Percentiles rank a stretch among this genome's conserved stretches.
These are phyloP conservation scores for Tetraselmis chui DNA, from an alignment of 139 green algal species.

Conservation along the genomic window DNA sequence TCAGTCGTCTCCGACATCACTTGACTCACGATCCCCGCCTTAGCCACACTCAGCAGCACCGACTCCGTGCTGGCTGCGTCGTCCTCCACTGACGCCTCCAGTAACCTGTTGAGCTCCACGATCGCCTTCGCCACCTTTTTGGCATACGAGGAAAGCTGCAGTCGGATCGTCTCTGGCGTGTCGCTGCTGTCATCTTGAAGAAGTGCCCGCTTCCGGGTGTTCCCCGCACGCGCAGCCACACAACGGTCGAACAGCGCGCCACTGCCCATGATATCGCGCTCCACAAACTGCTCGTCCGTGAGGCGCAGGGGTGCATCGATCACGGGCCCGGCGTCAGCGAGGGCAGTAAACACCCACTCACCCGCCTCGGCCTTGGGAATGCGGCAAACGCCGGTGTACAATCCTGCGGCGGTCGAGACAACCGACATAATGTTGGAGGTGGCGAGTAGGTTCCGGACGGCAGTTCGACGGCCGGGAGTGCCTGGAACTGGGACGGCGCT, in stretches of 20 bases:
- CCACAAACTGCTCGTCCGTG: neutral
- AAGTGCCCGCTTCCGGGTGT: neutral
- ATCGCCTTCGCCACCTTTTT: neutral
- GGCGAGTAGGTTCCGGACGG: neutral
- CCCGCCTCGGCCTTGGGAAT: neutral
- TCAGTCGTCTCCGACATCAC: neutral
- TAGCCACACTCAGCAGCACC: neutral
- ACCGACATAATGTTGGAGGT: neutral
- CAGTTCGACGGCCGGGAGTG: neutral
- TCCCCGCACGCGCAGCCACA: neutral
- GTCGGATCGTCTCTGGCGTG: neutral
- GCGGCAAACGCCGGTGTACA: neutral
- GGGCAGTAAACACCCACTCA: neutral
- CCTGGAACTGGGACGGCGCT: neutral
- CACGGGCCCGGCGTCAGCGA: neutral
- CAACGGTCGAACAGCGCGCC: neutral
- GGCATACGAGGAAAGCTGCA: neutral
- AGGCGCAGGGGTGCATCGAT: neutral
- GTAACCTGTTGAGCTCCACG: neutral
- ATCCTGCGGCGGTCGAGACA: neutral
- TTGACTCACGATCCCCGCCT: neutral
- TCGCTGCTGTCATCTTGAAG: too few species aligned
- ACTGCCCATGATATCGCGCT: neutral
- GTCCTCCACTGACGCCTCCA: neutral
- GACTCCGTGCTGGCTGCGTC: neutral